phyloP scores from a whole-genome alignment of 768 basidiomycete species.

The Galerina marginata region DNA sequence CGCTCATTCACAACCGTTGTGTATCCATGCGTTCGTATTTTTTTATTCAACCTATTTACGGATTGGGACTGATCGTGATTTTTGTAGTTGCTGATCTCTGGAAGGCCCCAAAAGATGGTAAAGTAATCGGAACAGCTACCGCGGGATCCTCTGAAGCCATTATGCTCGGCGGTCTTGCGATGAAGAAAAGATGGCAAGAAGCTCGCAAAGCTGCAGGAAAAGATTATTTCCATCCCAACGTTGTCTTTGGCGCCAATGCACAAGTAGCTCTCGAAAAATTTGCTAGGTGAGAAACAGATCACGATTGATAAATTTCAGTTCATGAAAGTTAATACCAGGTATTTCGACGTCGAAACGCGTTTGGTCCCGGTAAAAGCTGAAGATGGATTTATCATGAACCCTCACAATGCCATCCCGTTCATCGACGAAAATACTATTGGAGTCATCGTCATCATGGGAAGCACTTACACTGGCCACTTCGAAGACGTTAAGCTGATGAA shows the following conservation, averaged over 20 bases:
- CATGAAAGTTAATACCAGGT: conserved; percentile 30
- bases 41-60: background rate
- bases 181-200: conserved; percentile 73
- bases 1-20: conserved; percentile 57
- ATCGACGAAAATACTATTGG: conserved; percentile 78
- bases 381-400: conserved; percentile 58
- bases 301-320: background rate
- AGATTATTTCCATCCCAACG: conserved; percentile 59
- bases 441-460: conserved; percentile 60
- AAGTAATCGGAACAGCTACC: conserved; percentile 67
- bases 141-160: conserved; percentile 72
- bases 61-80: conserved; percentile 4
- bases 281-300: conserved; percentile 44
- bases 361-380: conserved; percentile 50
- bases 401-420: conserved; percentile 58
- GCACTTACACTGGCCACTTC: conserved; percentile 67
- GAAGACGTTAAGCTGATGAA: conserved; percentile 65
- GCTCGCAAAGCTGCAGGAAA: conserved; percentile 63
- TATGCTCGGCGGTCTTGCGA: conserved; percentile 71
- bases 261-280: conserved; percentile 73
- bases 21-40: conserved; percentile 54
- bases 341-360: conserved; percentile 68
- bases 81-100: conserved; percentile 58
- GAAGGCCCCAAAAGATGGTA: conserved; percentile 62
- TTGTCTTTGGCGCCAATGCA: conserved; percentile 64